Conservation (phyloP, 1,139 yeast species). For the Candida sp. region DNA sequence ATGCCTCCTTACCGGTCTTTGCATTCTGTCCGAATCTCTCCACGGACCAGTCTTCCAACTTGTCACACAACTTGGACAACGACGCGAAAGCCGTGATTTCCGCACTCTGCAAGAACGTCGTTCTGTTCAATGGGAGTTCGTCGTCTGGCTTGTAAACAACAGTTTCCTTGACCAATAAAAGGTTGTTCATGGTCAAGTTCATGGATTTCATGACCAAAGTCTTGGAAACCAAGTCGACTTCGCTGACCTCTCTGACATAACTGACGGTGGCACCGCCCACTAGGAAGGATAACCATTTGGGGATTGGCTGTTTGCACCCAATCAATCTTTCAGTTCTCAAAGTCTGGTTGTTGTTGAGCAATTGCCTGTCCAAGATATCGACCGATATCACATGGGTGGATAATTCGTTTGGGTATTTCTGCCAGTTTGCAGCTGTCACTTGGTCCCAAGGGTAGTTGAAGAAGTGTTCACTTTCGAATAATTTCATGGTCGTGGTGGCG, state of each 20-base stretch:
- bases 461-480: slow-evolving; percentile 69
- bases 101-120: slow-evolving; percentile 81
- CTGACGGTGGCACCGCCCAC: slow-evolving; percentile 80
- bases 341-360: slow-evolving; percentile 57
- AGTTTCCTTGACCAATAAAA: slow-evolving; percentile 83
- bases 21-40: slow-evolving; percentile 93
- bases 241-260: slow-evolving; percentile 88
- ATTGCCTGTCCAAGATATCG: slow-evolving; percentile 78
- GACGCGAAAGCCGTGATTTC: slow-evolving; percentile 87
- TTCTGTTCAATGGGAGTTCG: slow-evolving; percentile 47
- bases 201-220: slow-evolving; percentile 83
- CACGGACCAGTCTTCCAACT: slow-evolving; percentile 91
- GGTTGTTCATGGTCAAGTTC: slow-evolving; percentile 80
- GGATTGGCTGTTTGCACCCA: slow-evolving; percentile 89
- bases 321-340: slow-evolving; percentile 86
- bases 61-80: slow-evolving; percentile 70
- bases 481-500: slow-evolving; percentile 56
- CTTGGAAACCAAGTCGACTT: slow-evolving; percentile 69
- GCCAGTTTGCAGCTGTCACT: slow-evolving; percentile 97
- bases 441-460: slow-evolving; percentile 93
- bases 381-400: slow-evolving; percentile 97
- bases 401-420: slow-evolving; percentile 91
- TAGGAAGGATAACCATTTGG: slow-evolving; percentile 75
- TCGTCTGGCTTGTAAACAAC: slow-evolving; percentile 79
- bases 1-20: slow-evolving; percentile 75